phyloP scores from a whole-genome alignment of 495 filamentous ascomycete species.

The Xylaria intraflava region DNA sequence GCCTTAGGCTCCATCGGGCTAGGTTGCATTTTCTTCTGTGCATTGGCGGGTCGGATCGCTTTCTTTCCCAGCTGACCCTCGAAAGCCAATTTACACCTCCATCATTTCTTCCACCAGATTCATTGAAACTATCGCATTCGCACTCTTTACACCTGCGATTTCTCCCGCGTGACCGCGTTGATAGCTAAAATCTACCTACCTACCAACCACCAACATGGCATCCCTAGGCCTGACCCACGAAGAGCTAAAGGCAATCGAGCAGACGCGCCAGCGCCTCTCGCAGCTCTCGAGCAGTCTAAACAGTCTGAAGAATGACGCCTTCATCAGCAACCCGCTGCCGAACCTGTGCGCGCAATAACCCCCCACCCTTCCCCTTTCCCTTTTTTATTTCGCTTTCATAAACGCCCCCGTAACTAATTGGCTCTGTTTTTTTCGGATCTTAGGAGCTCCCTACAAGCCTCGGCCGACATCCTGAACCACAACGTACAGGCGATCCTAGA shows the following conservation, averaged over 20 bases:
- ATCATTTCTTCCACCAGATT: no score
- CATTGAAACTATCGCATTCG: no score
- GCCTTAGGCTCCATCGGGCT: no score
- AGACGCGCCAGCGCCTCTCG: constrained; percentile 62
- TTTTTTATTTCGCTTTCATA: not conserved
- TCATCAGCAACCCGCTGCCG: constrained; percentile 31
- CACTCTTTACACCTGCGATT: no score
- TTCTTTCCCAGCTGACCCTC: no score
- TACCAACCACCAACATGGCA: constrained; percentile 32
- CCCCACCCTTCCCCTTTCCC: not conserved
- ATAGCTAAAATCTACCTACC: no score
- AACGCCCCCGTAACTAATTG: no score
- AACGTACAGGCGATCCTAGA: constrained; percentile 55
- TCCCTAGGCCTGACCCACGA: constrained; percentile 44
- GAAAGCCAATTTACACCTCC: no score
- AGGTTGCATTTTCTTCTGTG: no score
- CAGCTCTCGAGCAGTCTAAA: constrained; percentile 61
- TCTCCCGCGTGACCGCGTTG: no score
- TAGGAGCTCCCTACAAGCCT: constrained; percentile 64
- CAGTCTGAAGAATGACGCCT: constrained; percentile 45
- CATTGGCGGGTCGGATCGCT: no score
- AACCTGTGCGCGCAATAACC: constrained; percentile 20
- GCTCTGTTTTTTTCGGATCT: no score
- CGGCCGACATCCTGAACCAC: constrained; percentile 56
- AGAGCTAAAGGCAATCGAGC: constrained; percentile 67